A percentile compares a stretch with the other conserved stretches of the same genome.
These are phyloP conservation scores for Cercospora berteroae DNA, from an alignment of 2,329 filamentous ascomycete species.

Conservation along the genomic window DNA sequence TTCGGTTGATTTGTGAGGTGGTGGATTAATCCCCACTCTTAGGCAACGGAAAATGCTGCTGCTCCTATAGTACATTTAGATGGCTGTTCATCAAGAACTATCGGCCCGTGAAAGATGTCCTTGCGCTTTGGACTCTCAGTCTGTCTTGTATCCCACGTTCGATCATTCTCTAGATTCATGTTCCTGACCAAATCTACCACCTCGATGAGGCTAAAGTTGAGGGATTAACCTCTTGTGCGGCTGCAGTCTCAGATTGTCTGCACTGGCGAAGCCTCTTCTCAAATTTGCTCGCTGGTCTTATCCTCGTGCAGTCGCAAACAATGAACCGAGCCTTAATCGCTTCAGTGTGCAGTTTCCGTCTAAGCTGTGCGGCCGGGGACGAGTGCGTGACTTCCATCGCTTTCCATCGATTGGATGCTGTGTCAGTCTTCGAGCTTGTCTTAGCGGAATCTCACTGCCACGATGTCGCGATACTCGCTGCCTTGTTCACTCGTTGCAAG, in stretches of 20 bases:
- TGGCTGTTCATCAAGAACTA: background rate
- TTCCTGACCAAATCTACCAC: too few species aligned
- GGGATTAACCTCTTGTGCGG: background rate
- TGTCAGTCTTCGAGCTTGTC: background rate
- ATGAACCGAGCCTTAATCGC: background rate
- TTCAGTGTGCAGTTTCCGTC: background rate
- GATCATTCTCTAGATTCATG: background rate
- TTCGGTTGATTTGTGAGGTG: slow-evolving; percentile 24
- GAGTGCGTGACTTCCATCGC: background rate
- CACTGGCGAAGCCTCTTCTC: background rate
- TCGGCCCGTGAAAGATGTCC: background rate
- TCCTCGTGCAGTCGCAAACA: background rate
- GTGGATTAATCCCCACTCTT: background rate
- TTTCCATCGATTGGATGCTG: background rate
- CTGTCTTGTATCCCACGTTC: background rate
- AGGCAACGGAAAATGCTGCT: background rate
- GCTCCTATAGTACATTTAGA: background rate
- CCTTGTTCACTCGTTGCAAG: background rate
- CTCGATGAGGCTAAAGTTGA: background rate
- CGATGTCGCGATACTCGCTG: background rate
- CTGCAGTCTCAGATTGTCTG: background rate
- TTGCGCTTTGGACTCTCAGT: background rate
- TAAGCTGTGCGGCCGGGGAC: background rate
- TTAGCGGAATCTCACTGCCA: background rate
- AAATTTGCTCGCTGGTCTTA: background rate